Conservation (phyloP, 1,284 basidiomycete genomes). For the Tylopilus orsonianus region DNA sequence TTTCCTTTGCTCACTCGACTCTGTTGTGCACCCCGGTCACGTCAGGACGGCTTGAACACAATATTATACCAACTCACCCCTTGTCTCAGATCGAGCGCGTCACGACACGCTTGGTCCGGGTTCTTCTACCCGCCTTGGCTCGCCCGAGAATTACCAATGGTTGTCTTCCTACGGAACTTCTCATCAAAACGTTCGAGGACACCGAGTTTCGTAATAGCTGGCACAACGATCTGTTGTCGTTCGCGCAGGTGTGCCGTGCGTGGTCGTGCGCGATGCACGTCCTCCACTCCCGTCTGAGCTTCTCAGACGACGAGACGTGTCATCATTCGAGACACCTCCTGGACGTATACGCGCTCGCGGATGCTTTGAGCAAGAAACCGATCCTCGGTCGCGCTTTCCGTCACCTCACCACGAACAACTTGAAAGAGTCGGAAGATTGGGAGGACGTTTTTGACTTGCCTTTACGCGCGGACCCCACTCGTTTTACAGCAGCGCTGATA, state of each 20-base stretch:
- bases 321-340: slow-evolving; percentile 3
- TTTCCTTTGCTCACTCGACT: slow-evolving; percentile 29
- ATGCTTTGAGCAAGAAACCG: slow-evolving; percentile 10
- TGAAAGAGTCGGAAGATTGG: slow-evolving; percentile 5
- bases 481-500: slow-evolving; percentile 23
- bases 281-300: slow-evolving; percentile 17
- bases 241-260: slow-evolving; percentile 27
- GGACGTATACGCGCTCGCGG: slow-evolving; percentile 15
- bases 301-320: slow-evolving; percentile 19
- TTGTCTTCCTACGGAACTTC: slow-evolving; percentile 23
- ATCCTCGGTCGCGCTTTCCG: slow-evolving; percentile 11
- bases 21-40: slow-evolving; percentile 17
- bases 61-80: slow-evolving; percentile 10
- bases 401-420: slow-evolving; percentile 23
- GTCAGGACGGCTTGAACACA: not conserved
- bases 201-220: slow-evolving; percentile 21
- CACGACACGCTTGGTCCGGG: slow-evolving; percentile 25
- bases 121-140: slow-evolving; percentile 12
- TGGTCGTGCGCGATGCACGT: slow-evolving; percentile 28
- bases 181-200: slow-evolving; percentile 24
- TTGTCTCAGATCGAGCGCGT: slow-evolving; percentile 18
- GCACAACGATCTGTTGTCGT: slow-evolving; percentile 25
- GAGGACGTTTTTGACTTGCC: not conserved
- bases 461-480: not conserved
- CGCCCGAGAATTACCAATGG: slow-evolving; percentile 11